phyloP scores from a whole-genome alignment of 1,284 basidiomycete genomes.

The Leccinum insigne region DNA sequence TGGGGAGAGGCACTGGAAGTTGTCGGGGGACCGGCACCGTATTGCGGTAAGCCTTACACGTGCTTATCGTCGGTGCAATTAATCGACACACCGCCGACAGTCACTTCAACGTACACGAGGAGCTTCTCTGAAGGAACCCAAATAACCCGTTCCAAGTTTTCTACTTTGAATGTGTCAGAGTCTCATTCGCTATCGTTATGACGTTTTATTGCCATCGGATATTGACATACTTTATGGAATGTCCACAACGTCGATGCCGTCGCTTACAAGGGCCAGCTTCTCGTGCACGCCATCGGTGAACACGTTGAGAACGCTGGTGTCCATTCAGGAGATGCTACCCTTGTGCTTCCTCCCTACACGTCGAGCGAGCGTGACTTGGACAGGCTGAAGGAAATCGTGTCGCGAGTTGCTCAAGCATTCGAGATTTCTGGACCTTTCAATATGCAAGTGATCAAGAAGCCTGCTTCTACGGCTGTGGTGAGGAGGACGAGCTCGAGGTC shows the following conservation, averaged over 20 bases:
- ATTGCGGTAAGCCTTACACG: conserved; percentile 49
- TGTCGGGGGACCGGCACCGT: conserved; percentile 62
- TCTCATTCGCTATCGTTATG: neutral
- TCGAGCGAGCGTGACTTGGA: conserved; percentile 76
- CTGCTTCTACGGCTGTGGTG: conserved; percentile 47
- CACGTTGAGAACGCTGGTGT: conserved; percentile 99
- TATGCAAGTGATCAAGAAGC: conserved; percentile 98
- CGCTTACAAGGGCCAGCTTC: conserved; percentile 89
- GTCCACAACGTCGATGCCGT: conserved; percentile 85
- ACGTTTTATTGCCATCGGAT: neutral
- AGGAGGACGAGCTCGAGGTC: conserved; percentile 85
- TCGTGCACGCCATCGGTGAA: conserved; percentile 96
- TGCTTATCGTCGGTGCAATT: neutral
- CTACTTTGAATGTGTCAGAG: conserved; percentile 2
- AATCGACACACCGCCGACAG: conserved; percentile 34
- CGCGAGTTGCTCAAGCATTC: conserved; percentile 95
- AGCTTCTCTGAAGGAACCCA: conserved; percentile 47
- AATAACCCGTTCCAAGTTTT: neutral
- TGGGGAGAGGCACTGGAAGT: conserved; percentile 70
- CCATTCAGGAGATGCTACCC: conserved; percentile 97
- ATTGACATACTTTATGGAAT: neutral
- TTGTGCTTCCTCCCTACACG: conserved; percentile 97
- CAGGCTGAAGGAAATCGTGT: conserved; percentile 90
- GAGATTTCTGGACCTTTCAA: conserved; percentile 98
- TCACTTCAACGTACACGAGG: conserved; percentile 85